Base-by-base conservation (phyloP, 495 filamentous ascomycete genomes). In the Penicillium coprophilum region DNA sequence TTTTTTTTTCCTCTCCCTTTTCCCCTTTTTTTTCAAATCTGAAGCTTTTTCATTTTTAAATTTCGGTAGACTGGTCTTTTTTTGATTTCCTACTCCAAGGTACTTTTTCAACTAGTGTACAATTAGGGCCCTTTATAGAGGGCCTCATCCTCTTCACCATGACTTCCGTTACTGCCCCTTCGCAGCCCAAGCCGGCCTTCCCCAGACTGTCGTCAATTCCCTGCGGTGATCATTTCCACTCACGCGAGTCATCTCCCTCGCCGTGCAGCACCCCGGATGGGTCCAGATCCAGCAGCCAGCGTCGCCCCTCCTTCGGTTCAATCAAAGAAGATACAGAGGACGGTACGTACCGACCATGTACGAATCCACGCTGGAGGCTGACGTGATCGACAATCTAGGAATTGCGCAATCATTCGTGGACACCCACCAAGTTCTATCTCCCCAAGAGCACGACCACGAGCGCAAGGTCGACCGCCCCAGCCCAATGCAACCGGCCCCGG, bases 351-450 rank as follows among this genome's bases (percentile, higher is more conserved):
- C 28, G 23, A 24, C 31, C 4, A 41, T 47, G 34, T 46, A 34
- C 44, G 11, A 28, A 50, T 32, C 27, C 21, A 38, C 21, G 7
- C 15, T 38, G 15, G 31, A 20, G 30, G 34, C 53, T 60, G 47
- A 65, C 40, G 23, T 59, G 39, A 57, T 44, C 3, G 27, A 43
- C 19, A 38, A n/a, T 44, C 17, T 62, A 81, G 79, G 78, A 57
- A 80, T 90, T 50, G 81, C 85, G 46, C 88, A 92, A 74, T 86
- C 81, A 17, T 92, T 92, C 62, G 83, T 87, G 34, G 81, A 81
- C 61, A 83, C 82, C 49, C 85, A 86, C 62, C 70, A 84, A 55
- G 81, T 80, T n/a, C 81, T 82, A 38, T 82, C 84, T 45, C 70
- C 78, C 30, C 31, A 38, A 38, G 52, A 54, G 21, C 41, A 68